These are phyloP conservation scores for Suillus weaverae DNA, from an alignment of 768 basidiomycete genomes.

Conservation along the genomic window DNA sequence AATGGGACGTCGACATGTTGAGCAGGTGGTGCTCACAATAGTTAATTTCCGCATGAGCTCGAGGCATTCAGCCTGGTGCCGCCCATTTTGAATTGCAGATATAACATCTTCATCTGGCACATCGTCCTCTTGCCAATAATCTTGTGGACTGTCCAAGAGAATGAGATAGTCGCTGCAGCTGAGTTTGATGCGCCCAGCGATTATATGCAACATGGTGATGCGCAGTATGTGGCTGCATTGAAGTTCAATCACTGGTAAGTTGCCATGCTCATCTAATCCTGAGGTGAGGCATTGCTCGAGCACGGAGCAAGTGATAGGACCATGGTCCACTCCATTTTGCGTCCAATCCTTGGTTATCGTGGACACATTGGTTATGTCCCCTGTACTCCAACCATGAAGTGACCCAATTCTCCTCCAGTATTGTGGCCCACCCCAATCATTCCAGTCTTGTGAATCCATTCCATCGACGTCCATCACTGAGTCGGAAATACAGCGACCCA, in stretches of 20 bases:
- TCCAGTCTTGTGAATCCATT: background rate
- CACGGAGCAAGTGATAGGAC: background rate
- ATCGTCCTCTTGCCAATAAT: background rate
- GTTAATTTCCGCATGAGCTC: background rate
- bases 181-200: too few relatives aligned
- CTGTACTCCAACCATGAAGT: background rate
- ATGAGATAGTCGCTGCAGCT: too few relatives aligned
- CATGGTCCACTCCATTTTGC: background rate
- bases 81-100: background rate
- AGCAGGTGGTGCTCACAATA: background rate
- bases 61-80: background rate
- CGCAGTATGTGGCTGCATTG: background rate
- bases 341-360: background rate
- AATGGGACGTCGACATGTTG: fast-evolving
- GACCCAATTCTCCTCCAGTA: background rate
- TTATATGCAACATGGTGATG: background rate
- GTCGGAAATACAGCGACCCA: background rate
- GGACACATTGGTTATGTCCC: background rate
- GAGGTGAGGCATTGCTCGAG: background rate
- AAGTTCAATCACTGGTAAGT: background rate
- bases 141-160: too few relatives aligned
- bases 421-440: background rate
- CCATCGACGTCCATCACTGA: background rate
- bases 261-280: background rate
- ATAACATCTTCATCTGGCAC: background rate